Percentiles rank a stretch among this genome's conserved stretches.
Evolutionary conservation across 306 rosid species (phyloP).

Genomic region (Styphnolobium japonicum): DNA sequence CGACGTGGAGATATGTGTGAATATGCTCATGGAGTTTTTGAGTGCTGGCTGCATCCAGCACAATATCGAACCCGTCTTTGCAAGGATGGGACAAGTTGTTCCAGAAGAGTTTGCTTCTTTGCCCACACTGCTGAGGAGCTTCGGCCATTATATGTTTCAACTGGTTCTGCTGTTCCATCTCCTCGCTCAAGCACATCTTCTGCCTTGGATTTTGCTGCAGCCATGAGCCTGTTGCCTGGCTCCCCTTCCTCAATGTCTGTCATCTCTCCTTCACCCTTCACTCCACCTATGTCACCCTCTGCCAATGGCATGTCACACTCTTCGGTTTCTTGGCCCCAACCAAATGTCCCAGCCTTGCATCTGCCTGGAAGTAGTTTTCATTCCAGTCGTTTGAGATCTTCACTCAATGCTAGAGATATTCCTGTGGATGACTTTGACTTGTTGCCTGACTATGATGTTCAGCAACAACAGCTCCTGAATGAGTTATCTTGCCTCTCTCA

Average conservation of each 20-base stretch:
- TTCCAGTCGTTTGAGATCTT: conserved; percentile 70
- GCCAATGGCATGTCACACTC: conserved; percentile 62
- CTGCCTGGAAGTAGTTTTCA: conserved; percentile 69
- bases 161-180: conserved; percentile 76
- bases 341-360: conserved; percentile 65
- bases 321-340: conserved; percentile 61
- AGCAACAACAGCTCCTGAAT: conserved; percentile 57
- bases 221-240: conserved; percentile 68
- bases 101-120: conserved; percentile 72
- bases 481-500: conserved; percentile 58
- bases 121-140: conserved; percentile 67
- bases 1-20: conserved; percentile 81
- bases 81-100: conserved; percentile 64
- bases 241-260: conserved; percentile 69
- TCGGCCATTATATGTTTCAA: conserved; percentile 62
- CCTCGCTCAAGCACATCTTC: conserved; percentile 56
- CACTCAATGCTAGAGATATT: conserved; percentile 63
- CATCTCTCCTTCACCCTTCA: conserved; percentile 68
- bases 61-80: conserved; percentile 74
- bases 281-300: conserved; percentile 75
- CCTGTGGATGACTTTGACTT: conserved; percentile 52
- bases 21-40: conserved; percentile 84
- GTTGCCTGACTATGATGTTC: conserved; percentile 55
- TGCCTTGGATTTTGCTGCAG: conserved; percentile 68
- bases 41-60: no score